Base-by-base conservation (phyloP, 1,139 yeast genomes). In the Geotrichum phurueaensis region DNA sequence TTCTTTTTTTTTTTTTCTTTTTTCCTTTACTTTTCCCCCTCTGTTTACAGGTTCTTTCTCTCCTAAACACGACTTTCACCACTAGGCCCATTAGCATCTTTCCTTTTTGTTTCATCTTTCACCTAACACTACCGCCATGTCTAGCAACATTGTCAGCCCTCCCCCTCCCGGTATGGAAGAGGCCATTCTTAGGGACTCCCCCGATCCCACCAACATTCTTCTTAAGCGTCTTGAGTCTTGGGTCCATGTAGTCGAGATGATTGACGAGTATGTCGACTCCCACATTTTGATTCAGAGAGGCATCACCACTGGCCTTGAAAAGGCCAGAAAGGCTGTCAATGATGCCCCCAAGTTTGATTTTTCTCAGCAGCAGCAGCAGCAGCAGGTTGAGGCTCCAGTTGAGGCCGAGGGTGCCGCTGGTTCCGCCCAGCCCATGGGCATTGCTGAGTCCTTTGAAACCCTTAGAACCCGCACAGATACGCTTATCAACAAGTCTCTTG, bases 141-240 rank as follows among this genome's bases (percentile, higher is more conserved):
- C 45, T n/a, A 39, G 15, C 18, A 39, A 39, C n/a, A 39, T 39
- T 15, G 45, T 39, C n/a, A 39, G 45, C 20, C 4, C 45, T 13
- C 45, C 45, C 20, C 57, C 60, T 45, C 48, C 54, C 15, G 60
- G 57, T 36, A 60, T 64, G 54, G 66, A 68, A 49, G 71, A 70
- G 60, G 71, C 69, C 49, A 64, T 70, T 51, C 61, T 62, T 56
- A 51, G 63, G 51, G 67, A 65, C 33, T 53, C 65, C 43, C 71
- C 70, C 23, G 78, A 76, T 60, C 76, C 79, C 45, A 72, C 78
- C 27, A 63, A 67, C 48, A 60, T 73, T 27, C 70, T 76, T 43
- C 63, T 73, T 25, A 63, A 66, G 36, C 71, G 79, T 15, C 68
- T 76, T 57, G 77, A 75, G 50, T 67, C 69, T 60, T 76, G 79